These are phyloP conservation scores for Mycena sp. DNA, from an alignment of 1,284 basidiomycete genomes.

Conservation along the genomic window DNA sequence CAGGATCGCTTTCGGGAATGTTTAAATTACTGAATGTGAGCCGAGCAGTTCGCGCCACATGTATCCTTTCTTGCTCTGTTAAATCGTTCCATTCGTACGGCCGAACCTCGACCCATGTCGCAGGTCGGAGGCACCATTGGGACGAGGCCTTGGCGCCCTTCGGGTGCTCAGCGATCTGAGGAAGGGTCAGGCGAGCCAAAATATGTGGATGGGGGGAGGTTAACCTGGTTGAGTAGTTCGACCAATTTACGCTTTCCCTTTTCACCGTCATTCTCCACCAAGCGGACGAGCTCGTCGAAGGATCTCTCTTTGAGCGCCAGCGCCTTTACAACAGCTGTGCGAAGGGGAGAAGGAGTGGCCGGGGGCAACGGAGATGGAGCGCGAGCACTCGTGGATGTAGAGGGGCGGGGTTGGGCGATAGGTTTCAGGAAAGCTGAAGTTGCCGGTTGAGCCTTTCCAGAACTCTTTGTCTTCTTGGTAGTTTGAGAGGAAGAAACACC, in stretches of 20 bases:
- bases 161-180: conserved; percentile 63
- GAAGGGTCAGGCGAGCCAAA: conserved; percentile 5
- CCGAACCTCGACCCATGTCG: conserved; percentile 73
- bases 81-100: conserved; percentile 70
- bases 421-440: conserved; percentile 50
- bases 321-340: conserved; percentile 46
- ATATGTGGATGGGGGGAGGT: conserved; percentile 35
- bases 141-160: conserved; percentile 48
- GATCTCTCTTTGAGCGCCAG: conserved; percentile 65
- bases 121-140: conserved; percentile 63
- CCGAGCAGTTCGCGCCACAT: conserved; percentile 62
- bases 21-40: conserved; percentile 57
- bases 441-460: conserved; percentile 45
- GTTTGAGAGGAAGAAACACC: conserved; percentile 44
- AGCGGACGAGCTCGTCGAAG: conserved; percentile 55
- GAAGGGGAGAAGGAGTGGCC: conserved; percentile 43
- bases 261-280: conserved; percentile 48
- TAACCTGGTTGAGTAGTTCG: conserved; percentile 61
- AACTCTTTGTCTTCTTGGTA: conserved; percentile 45
- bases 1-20: conserved; percentile 65
- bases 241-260: conserved; percentile 52
- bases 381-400: conserved; percentile 39
- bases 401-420: conserved; percentile 46
- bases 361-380: conserved; percentile 43
- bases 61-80: conserved; percentile 55